Base-by-base conservation (phyloP, 257 asterid species). In the Solanum boliviense region DNA sequence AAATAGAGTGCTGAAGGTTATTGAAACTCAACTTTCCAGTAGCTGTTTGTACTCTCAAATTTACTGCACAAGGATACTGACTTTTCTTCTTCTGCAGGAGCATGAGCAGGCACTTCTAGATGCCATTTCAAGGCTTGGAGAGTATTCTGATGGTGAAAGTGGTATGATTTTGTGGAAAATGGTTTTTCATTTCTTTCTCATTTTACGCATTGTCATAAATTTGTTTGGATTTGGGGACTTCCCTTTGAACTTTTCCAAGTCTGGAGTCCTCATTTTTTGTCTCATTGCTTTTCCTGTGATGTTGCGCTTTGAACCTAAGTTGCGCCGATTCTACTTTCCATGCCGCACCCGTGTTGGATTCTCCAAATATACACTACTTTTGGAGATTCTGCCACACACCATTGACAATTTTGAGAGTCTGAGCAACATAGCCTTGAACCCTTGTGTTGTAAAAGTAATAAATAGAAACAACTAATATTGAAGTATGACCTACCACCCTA, bases 141-240 rank as follows among this genome's bases (percentile, higher is more conserved):
- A 94, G 83, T 88, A 94, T 67, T 95, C 98, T 79, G 99, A 96
- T 86, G 97, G 96, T 88, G 98, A 96, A 91, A 94, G 97, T 85
- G 99, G 99, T 95, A 93, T 35, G 38, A 11, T 21, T 85, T 87
- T 60, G 15, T 65, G 23, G 67, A 85, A 31, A 32, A 23, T 38
- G 68, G 0, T 32, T 13, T 86, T 44, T 86, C 25, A 72, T 72
- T 48, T 58, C 73, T 44, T 32, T 70, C 31, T 86, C 81, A 81
- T 81, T 48, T 9, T 46, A 27, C 20, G 41, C 70, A 48, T 81
- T 18, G 70, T 48, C 35, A 31, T 81, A 81, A 81, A 81, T 27
- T 46, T 13, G 7, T 81, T 46, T 81, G 41, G 29, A 81, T 73
- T 73, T 72, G 52, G 44, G 84, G 25, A 25, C 52, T 32, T 68